Percentiles rank a stretch among this genome's conserved stretches.
These are phyloP conservation scores for Stromatinia cepivora DNA, from an alignment of 2,329 filamentous ascomycete species.

Conservation along the genomic window DNA sequence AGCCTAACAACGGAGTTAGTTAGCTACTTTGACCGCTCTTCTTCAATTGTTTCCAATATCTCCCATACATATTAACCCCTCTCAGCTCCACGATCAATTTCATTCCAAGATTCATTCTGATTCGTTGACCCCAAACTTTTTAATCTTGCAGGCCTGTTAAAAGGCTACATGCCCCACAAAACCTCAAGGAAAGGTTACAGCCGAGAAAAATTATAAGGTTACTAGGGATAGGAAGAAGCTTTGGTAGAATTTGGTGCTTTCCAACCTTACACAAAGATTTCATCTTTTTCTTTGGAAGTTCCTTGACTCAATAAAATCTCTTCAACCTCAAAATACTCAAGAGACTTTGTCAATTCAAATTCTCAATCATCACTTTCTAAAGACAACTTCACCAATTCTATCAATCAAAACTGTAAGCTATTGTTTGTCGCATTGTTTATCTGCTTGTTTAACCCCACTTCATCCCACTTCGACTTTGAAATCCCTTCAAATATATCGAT, in stretches of 20 bases:
- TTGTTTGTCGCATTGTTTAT: background rate
- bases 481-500: conserved; percentile 10
- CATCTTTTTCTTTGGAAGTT: background rate
- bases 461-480: conserved; percentile 7
- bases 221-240: conserved; percentile 1
- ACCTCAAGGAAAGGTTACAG: background rate
- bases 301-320: conserved; percentile 1
- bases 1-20: too few species aligned
- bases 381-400: background rate
- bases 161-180: background rate
- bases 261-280: conserved; percentile 2
- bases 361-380: background rate
- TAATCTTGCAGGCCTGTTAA: background rate
- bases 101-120: background rate
- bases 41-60: background rate
- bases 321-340: background rate
- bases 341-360: background rate
- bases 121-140: background rate
- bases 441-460: conserved; percentile 19
- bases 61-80: background rate
- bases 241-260: conserved; percentile 7
- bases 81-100: background rate
- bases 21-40: background rate
- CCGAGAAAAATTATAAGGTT: conserved; percentile 1
- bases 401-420: conserved; percentile 11